Evolutionary conservation across 768 basidiomycete species (phyloP).

Genomic region (Mycena vulgaris): DNA sequence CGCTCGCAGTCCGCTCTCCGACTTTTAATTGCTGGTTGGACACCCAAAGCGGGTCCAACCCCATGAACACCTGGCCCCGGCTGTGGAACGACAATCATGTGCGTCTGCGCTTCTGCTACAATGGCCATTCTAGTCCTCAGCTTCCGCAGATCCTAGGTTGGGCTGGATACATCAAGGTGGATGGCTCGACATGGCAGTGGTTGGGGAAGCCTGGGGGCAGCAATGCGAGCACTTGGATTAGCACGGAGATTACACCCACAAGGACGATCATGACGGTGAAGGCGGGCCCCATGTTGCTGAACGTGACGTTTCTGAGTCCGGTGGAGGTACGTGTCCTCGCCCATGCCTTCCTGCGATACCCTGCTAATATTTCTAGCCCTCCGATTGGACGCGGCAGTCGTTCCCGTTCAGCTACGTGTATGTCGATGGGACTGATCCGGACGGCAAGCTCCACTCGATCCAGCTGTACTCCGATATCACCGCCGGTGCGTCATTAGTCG

Average conservation of each 20-base stretch:
- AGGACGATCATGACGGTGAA: constrained; percentile 65
- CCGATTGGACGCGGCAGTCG: constrained; percentile 65
- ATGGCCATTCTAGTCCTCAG: background rate
- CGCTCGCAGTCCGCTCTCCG: constrained; percentile 68
- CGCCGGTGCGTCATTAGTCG: constrained; percentile 44
- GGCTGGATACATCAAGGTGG: constrained; percentile 66
- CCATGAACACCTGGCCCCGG: constrained; percentile 59
- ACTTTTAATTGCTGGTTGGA: constrained; percentile 64
- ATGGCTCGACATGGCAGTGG: constrained; percentile 60
- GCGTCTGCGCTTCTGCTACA: constrained; percentile 16
- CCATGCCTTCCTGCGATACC: background rate
- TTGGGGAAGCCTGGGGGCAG: constrained; percentile 55
- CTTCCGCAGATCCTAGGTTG: constrained; percentile 62
- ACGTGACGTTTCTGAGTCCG: constrained; percentile 69
- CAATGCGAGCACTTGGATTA: constrained; percentile 33
- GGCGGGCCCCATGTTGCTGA: constrained; percentile 68
- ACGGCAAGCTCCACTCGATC: constrained; percentile 56
- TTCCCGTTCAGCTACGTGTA: constrained; percentile 67
- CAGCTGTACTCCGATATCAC: constrained; percentile 66
- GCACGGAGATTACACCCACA: constrained; percentile 66
- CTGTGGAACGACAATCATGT: constrained; percentile 66
- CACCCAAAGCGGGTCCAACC: constrained; percentile 46
- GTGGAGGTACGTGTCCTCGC: constrained; percentile 65
- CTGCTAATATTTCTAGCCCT: constrained; percentile 50
- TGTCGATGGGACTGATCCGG: constrained; percentile 54